Evolutionary conservation across 2,329 filamentous ascomycete species (phyloP).

Genomic region (Kalmusia sp.): DNA sequence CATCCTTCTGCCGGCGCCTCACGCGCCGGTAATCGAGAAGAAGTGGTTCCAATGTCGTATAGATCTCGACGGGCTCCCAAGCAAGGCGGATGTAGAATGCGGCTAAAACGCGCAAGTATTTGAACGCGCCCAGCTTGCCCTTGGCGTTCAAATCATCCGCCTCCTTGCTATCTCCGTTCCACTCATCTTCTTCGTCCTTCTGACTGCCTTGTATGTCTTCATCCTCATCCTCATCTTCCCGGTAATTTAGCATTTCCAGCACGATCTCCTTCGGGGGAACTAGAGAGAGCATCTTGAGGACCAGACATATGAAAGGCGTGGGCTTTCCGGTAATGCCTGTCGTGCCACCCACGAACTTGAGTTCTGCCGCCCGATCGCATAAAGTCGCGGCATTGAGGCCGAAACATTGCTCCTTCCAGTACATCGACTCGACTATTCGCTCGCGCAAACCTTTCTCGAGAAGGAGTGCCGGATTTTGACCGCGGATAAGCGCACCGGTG

Average conservation of each 20-base stretch:
- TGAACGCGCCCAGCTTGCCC: conserved; percentile 57
- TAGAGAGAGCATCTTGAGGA: conserved; percentile 92
- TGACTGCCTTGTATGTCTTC: conserved; percentile 24
- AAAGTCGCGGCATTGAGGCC: conserved; percentile 83
- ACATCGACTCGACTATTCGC: conserved; percentile 93
- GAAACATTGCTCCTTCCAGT: conserved; percentile 99
- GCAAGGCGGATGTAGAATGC: conserved; percentile 94
- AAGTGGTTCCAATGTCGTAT: conserved; percentile 79
- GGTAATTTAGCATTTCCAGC: conserved; percentile 75
- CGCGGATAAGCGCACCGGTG: conserved; percentile 77
- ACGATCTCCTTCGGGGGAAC: conserved; percentile 81
- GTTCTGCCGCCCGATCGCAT: conserved; percentile 86
- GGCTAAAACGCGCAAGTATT: conserved; percentile 86
- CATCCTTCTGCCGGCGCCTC: conserved; percentile 75
- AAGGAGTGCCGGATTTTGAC: conserved; percentile 92
- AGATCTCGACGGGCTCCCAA: conserved; percentile 81
- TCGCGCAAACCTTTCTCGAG: conserved; percentile 96
- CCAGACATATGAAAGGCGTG: conserved; percentile 90
- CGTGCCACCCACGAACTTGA: conserved; percentile 86
- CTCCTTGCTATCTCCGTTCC: conserved; percentile 1
- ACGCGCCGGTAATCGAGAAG: conserved; percentile 85
- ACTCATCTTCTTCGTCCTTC: conserved; percentile 44
- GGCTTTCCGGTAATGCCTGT: conserved; percentile 85
- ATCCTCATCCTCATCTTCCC: conserved; percentile 48
- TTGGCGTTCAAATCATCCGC: conserved; percentile 33